Evolutionary conservation across 495 filamentous ascomycete species (phyloP), one percentile per base, ranked within the genome.

Genomic region (Neurospora sp.): DNA sequence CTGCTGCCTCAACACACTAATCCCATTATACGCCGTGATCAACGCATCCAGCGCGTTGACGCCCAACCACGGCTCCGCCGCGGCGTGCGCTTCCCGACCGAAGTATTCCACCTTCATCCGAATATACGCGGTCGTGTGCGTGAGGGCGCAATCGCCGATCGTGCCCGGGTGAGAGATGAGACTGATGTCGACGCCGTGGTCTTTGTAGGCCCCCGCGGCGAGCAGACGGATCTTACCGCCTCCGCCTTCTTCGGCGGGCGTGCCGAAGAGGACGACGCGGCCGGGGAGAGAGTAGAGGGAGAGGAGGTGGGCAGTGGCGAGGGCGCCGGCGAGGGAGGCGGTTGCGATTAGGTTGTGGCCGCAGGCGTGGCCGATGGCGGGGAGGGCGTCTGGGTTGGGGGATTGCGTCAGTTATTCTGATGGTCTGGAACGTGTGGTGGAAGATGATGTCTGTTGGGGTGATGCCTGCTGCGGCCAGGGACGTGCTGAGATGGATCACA

Each of bases 311-410:
- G 84, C 88, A 0, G 88, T 82, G n/a, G 88, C 89, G 6, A 92
- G 77, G 12, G 86, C 89, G 0, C 82, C 90, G 0, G 87, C 84
- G 12, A 91, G 78, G 3, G 89, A 91, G 27, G 86, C 86, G 0
- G 85, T 90, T 7, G 89, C 87, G 73, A 92, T 92, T 1, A 92
- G 86, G 71, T 92, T 92, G 79, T 92, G 90, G 7, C 90, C 90
- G 72, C 89, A 92, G 0, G 89, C 89, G 75, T 92, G 90, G 42
- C 89, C 90, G 44, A 91, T 87, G 3, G 76, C 83, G 0, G 88
- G 88, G 22, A 89, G 81, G 0, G 88, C 87, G 73, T 89, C 88
- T 83, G 44, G 10, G 1, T 20, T 40, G 20, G 20, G 46, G 20
- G 10, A 0, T 5, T n/a, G 39, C 9, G 27, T 72, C 1, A 75